Base-by-base conservation (phyloP, 192 early-diverging fungal genomes). In the Backusella macrospora region DNA sequence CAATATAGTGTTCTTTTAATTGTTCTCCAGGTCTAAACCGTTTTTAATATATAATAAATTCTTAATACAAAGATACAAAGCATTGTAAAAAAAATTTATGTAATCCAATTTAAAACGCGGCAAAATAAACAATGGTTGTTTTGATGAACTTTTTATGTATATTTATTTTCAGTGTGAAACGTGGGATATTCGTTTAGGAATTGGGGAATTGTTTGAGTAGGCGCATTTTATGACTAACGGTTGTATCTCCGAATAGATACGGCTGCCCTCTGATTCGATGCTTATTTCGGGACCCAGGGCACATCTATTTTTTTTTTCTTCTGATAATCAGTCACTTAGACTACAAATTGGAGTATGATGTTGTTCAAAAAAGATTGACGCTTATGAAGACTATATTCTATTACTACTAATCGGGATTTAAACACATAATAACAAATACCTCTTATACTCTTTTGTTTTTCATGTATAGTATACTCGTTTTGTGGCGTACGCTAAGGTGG, bases 181-280 rank as follows among this genome's bases (percentile, higher is more conserved):
- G 12, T 55, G 37, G 63, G 63, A 34, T 65, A 65, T 65, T 65
- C 13, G 37, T 65, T 65, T 65, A 65, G 15, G 63, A 65, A 38
- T 65, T 65, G n/a, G 23, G 8, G 34, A n/a, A 34, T 26, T 65
- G 38, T 59, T 59, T 59, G 52, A 59, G 21, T 59, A 23, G 21
- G 52, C 63, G 38, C 63, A 65, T 38, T 39, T 65, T 38, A 38
- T 39, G 63, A 38, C 63, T 65, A 65, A 39, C 38, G 7, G 38
- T 65, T 65, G 34, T 26, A 65, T 65, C 63, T 65, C 63, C 26
- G 38, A 65, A 38, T 39, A 65, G 63, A 65, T 59, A 59, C 52
- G 63, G 26, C 7, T 12, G 38, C 16, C 63, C 63, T 16, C 38
- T 65, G 26, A 65, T 65, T 34, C 16, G 38, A 65, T 34, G 38